phyloP scores from a whole-genome alignment of 1,139 yeast genomes.

The Torulaspora globosa region DNA sequence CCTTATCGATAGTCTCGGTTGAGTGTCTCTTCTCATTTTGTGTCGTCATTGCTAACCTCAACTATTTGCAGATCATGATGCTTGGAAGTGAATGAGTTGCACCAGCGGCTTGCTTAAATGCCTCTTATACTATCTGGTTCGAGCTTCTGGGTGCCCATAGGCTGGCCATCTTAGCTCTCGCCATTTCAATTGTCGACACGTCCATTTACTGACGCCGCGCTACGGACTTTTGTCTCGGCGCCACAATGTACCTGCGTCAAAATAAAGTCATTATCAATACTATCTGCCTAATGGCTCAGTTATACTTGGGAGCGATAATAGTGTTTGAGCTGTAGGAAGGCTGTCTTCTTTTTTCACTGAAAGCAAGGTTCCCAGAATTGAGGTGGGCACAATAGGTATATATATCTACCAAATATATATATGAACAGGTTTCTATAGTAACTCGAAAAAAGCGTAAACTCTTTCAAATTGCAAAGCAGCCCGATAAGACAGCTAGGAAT shows the following conservation, averaged over 20 bases:
- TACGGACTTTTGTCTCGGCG: neutral
- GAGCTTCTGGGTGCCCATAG: neutral
- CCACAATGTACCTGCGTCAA: neutral
- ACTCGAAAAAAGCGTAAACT: neutral
- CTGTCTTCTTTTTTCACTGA: neutral
- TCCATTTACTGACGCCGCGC: neutral
- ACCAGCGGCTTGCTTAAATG: too few relatives aligned
- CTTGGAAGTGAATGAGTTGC: neutral
- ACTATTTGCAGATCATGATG: neutral
- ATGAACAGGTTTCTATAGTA: neutral
- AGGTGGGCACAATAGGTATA: neutral
- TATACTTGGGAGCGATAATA: neutral
- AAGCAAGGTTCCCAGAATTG: neutral
- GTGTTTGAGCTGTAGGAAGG: neutral
- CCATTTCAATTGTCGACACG: neutral
- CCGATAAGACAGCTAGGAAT: neutral
- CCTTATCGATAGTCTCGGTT: neutral
- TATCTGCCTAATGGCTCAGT: neutral
- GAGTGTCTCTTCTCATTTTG: slow-evolving; percentile 6
- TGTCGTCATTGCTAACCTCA: slow-evolving; percentile 3
- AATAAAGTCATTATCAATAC: neutral
- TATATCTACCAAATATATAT: neutral
- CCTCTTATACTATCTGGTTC: neutral
- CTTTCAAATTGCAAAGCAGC: too few relatives aligned
- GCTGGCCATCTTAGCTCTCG: neutral